Percentiles rank a stretch among this genome's conserved stretches.
phyloP scores from a whole-genome alignment of 2,329 filamentous ascomycete genomes.

The Akanthomyces lecanii region DNA sequence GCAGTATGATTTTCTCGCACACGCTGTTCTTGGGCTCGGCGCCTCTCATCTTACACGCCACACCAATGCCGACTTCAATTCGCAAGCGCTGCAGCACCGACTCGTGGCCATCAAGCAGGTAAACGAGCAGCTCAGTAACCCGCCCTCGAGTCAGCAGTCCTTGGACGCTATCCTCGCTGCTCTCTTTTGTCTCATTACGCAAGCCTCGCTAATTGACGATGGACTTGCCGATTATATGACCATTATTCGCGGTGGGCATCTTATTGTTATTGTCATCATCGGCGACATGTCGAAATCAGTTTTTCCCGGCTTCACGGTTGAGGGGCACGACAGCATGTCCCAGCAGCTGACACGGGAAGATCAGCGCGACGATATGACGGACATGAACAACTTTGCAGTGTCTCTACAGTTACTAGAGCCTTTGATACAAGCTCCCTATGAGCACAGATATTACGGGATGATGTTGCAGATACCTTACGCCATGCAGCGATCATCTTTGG shows the following conservation, averaged over 20 bases:
- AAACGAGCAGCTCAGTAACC: constrained; percentile 29
- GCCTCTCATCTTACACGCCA: constrained; percentile 34
- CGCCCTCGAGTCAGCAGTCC: constrained; percentile 26
- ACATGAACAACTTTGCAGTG: constrained; percentile 22
- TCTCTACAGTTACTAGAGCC: constrained; percentile 21
- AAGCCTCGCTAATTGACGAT: constrained; percentile 33
- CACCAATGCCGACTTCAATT: constrained; percentile 25
- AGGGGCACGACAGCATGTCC: constrained; percentile 26
- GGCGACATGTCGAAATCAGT: constrained; percentile 21
- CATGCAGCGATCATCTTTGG: constrained; percentile 19
- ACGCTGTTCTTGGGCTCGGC: constrained; percentile 35
- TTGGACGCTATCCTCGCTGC: constrained; percentile 35
- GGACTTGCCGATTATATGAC: constrained; percentile 36
- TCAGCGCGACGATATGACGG: constrained; percentile 22
- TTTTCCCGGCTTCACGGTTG: constrained; percentile 23
- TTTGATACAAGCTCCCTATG: constrained; percentile 19
- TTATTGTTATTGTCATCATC: constrained; percentile 24
- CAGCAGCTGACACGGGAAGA: constrained; percentile 22
- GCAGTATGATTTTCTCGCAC: constrained; percentile 35
- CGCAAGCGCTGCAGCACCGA: constrained; percentile 32
- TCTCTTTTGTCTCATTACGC: constrained; percentile 32
- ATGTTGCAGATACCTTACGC: constrained; percentile 19
- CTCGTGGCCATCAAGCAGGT: constrained; percentile 33
- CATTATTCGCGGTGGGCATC: constrained; percentile 30
- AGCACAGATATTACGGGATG: constrained; percentile 20